Evolutionary conservation across 176 grass and related monocot genomes (phyloP).

Genomic region (Triticum dicoccoides): DNA sequence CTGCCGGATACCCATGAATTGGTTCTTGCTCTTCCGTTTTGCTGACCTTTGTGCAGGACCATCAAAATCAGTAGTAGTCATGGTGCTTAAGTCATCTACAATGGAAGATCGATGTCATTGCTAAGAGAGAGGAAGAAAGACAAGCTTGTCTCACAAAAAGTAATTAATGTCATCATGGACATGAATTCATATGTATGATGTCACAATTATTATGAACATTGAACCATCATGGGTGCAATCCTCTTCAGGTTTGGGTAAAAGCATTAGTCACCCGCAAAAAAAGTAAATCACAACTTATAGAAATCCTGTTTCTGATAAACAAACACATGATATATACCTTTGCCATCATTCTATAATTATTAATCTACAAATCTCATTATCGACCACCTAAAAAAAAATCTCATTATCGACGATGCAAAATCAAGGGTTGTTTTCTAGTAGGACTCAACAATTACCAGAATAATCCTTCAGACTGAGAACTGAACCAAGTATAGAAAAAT

Average conservation of each 20-base stretch:
- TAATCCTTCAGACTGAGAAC: background rate
- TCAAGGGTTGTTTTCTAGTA: background rate
- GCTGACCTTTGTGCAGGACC: slow-evolving; percentile 20
- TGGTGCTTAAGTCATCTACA: slow-evolving; percentile 46
- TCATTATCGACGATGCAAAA: background rate
- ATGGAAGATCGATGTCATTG: background rate
- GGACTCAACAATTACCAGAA: background rate
- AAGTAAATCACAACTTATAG: background rate
- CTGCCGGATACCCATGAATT: slow-evolving; percentile 82
- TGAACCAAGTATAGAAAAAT: background rate
- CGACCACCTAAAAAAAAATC: too few species aligned
- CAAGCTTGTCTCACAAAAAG: background rate
- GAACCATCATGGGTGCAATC: background rate
- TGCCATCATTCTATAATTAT: background rate
- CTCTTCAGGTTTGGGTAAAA: background rate
- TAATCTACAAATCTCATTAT: background rate
- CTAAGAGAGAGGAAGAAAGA: background rate
- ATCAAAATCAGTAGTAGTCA: slow-evolving; percentile 39
- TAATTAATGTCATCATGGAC: background rate
- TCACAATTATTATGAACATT: slow-evolving; percentile 7
- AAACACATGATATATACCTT: background rate
- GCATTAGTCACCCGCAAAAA: background rate
- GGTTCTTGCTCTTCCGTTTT: slow-evolving; percentile 91
- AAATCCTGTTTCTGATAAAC: background rate
- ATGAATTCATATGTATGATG: background rate